Percentiles rank a stretch among this genome's conserved stretches.
Evolutionary conservation across 192 early-diverging fungal species (phyloP).

Genomic region (Rhizophagus prolifer): DNA sequence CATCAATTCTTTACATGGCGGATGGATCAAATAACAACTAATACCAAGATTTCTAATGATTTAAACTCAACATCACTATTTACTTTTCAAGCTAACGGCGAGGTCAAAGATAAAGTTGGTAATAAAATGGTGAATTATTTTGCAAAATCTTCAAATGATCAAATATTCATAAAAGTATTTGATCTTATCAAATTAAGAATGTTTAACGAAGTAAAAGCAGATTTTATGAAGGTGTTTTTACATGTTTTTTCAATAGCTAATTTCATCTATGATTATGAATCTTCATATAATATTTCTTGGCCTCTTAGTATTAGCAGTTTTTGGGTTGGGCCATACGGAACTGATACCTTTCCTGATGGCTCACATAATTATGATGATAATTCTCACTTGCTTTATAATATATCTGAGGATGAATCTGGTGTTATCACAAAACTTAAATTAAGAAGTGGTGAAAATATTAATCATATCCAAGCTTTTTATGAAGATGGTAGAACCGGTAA

Average conservation of each 20-base stretch:
- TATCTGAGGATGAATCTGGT: background rate
- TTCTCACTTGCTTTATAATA: background rate
- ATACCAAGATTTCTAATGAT: background rate
- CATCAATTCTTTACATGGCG: background rate
- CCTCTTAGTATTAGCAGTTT: background rate
- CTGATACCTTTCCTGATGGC: background rate
- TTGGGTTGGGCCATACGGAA: background rate
- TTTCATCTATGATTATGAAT: background rate
- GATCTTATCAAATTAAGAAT: background rate
- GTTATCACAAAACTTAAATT: background rate
- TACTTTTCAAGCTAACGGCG: background rate
- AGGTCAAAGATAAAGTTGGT: background rate
- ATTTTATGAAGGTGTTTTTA: background rate
- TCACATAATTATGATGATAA: background rate
- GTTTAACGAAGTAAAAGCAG: background rate
- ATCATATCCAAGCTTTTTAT: background rate
- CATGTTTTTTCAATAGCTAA: background rate
- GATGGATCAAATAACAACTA: background rate
- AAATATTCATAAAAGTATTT: background rate
- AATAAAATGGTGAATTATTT: background rate
- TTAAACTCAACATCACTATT: background rate
- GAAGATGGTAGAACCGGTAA: background rate
- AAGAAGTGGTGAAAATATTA: background rate
- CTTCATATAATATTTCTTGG: background rate
- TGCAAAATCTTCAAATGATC: background rate